Conservation (phyloP, 306 rosid species). For the Castanospermum australe region DNA sequence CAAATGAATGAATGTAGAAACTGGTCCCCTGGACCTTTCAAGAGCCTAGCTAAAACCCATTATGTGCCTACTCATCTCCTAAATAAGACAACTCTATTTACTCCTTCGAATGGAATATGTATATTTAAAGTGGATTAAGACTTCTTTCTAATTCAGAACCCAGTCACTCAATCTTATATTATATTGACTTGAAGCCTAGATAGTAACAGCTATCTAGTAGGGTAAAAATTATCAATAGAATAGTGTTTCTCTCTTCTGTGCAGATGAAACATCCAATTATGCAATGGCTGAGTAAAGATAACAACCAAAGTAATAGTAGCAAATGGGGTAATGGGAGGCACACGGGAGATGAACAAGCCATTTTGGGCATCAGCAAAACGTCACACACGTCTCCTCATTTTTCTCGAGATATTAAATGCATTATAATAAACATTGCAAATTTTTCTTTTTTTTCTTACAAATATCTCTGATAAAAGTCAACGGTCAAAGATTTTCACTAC, state of each 20-base stretch:
- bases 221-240: neutral
- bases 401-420: slow-evolving; percentile 56
- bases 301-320: neutral
- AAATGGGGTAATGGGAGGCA: slow-evolving; percentile 13
- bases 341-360: slow-evolving; percentile 8
- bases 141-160: neutral
- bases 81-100: neutral
- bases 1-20: neutral
- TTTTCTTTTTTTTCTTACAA: neutral
- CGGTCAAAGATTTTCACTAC: slow-evolving; percentile 60
- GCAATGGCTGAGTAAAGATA: neutral
- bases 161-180: neutral
- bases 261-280: neutral
- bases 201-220: neutral
- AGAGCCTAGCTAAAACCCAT: neutral
- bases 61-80: neutral
- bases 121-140: neutral
- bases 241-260: neutral
- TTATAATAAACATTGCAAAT: neutral
- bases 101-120: neutral
- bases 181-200: neutral
- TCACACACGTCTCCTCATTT: neutral
- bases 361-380: neutral
- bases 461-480: slow-evolving; percentile 18
- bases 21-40: neutral